These are phyloP conservation scores for Coemansia sp. DNA, from an alignment of 192 early-diverging fungal genomes.

Conservation along the genomic window DNA sequence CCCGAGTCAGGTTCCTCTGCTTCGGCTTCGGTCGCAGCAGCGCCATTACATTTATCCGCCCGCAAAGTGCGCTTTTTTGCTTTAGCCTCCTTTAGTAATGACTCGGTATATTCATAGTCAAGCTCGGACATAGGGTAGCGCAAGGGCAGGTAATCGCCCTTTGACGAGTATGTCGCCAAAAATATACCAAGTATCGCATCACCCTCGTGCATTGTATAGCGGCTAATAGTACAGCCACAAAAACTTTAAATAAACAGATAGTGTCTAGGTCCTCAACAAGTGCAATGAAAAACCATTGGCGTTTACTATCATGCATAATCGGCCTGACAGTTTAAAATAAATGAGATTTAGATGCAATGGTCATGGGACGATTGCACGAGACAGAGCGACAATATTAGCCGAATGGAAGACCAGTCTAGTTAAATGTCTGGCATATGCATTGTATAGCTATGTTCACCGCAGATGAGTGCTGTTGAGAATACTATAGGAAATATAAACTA, in stretches of 20 bases:
- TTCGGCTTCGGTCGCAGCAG: background rate
- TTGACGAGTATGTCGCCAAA: constrained; percentile 51
- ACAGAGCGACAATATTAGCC: no score
- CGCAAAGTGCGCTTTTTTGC: constrained; percentile 11
- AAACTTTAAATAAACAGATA: no score
- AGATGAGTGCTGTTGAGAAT: no score
- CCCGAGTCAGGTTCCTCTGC: background rate
- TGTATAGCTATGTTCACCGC: no score
- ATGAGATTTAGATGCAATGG: no score
- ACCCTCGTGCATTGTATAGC: constrained; percentile 19
- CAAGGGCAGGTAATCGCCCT: constrained; percentile 49
- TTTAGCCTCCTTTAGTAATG: constrained; percentile 18
- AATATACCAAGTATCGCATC: constrained; percentile 46
- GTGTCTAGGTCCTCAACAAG: background rate
- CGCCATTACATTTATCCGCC: constrained; percentile 5
- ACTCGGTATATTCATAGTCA: constrained; percentile 35
- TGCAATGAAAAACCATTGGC: no score
- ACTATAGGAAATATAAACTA: no score
- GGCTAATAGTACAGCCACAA: background rate
- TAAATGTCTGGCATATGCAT: no score
- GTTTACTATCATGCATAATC: no score
- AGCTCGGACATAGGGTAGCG: constrained; percentile 33
- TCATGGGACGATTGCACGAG: no score
- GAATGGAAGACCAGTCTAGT: no score
- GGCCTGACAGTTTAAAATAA: no score